Evolutionary conservation across 768 basidiomycete species (phyloP), one percentile per base, ranked within the genome.

Genomic region (Russula griseocarnosa): DNA sequence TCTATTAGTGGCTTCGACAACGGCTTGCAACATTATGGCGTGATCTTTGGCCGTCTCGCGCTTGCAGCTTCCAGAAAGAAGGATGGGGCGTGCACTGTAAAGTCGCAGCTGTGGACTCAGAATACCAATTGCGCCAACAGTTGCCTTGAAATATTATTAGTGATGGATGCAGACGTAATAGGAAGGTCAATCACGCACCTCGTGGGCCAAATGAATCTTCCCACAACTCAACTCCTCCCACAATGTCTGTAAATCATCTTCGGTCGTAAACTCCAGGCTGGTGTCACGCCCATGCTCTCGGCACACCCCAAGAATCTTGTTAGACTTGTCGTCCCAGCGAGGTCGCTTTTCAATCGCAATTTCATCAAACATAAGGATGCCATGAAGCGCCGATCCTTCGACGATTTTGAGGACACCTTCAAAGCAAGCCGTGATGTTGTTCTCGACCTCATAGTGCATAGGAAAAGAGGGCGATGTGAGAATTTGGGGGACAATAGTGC

Each of bases 261-360:
- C 32, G 1, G 4, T 56, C 4, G 9, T 24, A 18, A 65, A 65
- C 16, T 61, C 59, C 2, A 60, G 18, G 2, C 20, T 34, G 1
- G 34, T 47, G 5, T 20, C 11, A 1, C 34, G 10, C 2, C 26
- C 49, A n/a, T 56, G 54, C 38, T 65, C 59, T 0, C 49, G 14
- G n/a, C 64, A 65, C 7, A 56, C 13, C 0, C 64, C 64, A 1
- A 65, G 38, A 2, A 65, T 14, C 3, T 51, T 57, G n/a, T 65
- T 65, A 0, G 53, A 49, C 18, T 32, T 34, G 4, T 56, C 47
- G 18, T 60, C 55, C 54, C 55, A 65, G 5, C 49, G 40, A 22
- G 28, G 59, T 0, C 60, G 16, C 10, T 16, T 26, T 28, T 65
- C 57, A 2, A 46, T 10, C 0, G 40, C 26, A 0, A 65, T 11